These are phyloP conservation scores for Alnus glutinosa DNA, from an alignment of 306 rosid species.

Conservation along the genomic window DNA sequence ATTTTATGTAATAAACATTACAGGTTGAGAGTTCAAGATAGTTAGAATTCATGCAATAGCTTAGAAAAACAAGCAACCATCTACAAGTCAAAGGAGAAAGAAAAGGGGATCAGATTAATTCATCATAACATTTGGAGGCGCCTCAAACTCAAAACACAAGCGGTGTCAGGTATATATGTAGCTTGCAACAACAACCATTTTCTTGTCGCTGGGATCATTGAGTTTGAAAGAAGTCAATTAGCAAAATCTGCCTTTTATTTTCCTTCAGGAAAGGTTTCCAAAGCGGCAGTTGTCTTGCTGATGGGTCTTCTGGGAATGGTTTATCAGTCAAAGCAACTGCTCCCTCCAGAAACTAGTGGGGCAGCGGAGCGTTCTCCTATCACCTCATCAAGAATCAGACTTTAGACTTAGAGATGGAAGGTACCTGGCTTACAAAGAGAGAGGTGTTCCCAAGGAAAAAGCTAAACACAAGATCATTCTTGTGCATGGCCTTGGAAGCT, in stretches of 20 bases:
- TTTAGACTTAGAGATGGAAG: constrained; percentile 46
- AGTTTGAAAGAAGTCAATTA: neutral
- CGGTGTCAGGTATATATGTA: constrained; percentile 19
- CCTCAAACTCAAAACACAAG: neutral
- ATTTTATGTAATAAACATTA: constrained; percentile 8
- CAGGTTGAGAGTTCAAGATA: neutral
- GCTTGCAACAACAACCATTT: neutral
- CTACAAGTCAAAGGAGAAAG: constrained; percentile 28
- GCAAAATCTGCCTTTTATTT: neutral
- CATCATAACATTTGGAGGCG: neutral
- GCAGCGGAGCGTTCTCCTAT: constrained; percentile 17
- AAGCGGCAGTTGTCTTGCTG: constrained; percentile 49
- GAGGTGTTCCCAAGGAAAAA: constrained; percentile 39
- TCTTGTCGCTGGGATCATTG: neutral
- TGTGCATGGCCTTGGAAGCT: constrained; percentile 60
- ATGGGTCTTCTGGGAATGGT: constrained; percentile 75
- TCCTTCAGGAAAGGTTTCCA: constrained; percentile 50
- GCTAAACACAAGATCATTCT: constrained; percentile 44
- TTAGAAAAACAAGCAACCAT: constrained; percentile 4
- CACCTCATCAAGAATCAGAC: constrained; percentile 40
- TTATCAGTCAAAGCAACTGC: constrained; percentile 53
- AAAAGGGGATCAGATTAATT: no score
- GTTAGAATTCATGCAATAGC: constrained; percentile 7
- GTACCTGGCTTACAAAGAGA: constrained; percentile 47
- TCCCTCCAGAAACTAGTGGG: constrained; percentile 27